Evolutionary conservation across 345 rosid species (phyloP).

Genomic region (Alliaria petiolata): DNA sequence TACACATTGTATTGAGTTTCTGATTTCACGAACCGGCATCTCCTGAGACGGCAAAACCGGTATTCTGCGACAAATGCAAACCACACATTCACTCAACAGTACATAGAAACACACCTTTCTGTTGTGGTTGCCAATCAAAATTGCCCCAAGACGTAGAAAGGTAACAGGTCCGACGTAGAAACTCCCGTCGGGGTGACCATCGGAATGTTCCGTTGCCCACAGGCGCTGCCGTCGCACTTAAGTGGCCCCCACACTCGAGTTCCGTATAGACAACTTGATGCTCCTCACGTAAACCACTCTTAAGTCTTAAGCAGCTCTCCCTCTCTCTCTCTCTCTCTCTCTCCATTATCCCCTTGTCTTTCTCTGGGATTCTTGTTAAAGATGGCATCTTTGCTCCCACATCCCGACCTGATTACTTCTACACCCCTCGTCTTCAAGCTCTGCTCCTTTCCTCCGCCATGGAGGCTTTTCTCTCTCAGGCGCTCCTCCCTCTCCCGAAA

Average conservation of each 20-base stretch:
- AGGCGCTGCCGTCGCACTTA: constrained; percentile 42
- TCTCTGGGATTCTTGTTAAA: constrained; percentile 8
- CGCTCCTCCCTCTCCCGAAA: constrained; percentile 17
- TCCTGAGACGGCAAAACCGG: constrained; percentile 54
- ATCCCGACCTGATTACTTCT: constrained; percentile 28
- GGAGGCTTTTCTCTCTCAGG: constrained; percentile 32
- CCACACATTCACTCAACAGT: constrained; percentile 46
- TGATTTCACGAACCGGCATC: no score
- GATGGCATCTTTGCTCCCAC: constrained; percentile 50
- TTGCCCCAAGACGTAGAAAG: constrained; percentile 47
- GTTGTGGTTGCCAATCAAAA: constrained; percentile 76
- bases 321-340: not conserved
- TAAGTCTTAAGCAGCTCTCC: not conserved
- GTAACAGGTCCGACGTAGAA: constrained; percentile 90
- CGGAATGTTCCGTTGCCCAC: constrained; percentile 79
- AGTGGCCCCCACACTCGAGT: constrained; percentile 56
- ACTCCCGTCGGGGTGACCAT: constrained; percentile 56
- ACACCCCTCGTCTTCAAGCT: constrained; percentile 39
- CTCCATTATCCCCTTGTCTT: constrained; percentile 13
- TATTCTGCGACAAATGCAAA: constrained; percentile 54
- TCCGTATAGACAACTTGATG: constrained; percentile 50
- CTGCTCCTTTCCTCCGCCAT: constrained; percentile 31
- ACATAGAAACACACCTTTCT: not conserved
- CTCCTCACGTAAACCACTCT: constrained; percentile 4
- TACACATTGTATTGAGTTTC: no score